A percentile compares a stretch with the other conserved stretches of the same genome.
phyloP scores from a whole-genome alignment of 1,284 basidiomycete genomes.

The Heliocybe sulcata region DNA sequence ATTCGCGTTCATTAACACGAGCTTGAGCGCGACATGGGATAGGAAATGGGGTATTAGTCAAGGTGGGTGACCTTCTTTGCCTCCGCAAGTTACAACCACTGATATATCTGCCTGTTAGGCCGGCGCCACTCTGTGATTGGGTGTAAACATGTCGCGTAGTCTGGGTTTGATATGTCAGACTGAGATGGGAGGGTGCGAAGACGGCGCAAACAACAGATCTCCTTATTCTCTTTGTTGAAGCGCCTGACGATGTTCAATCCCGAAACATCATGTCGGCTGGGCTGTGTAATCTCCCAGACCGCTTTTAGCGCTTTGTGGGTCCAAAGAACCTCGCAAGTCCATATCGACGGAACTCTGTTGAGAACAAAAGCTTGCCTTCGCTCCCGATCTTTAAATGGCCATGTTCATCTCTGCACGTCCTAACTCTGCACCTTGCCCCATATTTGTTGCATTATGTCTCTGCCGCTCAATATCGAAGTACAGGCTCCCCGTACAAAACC shows the following conservation, averaged over 20 bases:
- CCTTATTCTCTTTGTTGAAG: not conserved
- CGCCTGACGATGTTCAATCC: not conserved
- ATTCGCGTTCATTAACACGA: not conserved
- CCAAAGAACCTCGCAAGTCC: not conserved
- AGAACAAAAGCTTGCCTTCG: not conserved
- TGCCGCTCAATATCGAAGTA: too few species aligned
- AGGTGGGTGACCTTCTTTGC: not conserved
- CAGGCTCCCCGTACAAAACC: too few species aligned
- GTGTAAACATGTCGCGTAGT: not conserved
- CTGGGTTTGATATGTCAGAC: not conserved
- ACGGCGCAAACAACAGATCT: not conserved
- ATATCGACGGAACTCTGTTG: not conserved
- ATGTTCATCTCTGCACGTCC: not conserved
- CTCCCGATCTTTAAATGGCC: not conserved
- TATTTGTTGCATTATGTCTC: not conserved
- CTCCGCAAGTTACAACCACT: not conserved
- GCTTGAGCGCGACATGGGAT: not conserved
- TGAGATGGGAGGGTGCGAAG: not conserved
- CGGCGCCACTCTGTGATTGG: not conserved
- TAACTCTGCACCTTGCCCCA: not conserved
- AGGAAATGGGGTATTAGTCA: not conserved
- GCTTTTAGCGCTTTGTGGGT: not conserved
- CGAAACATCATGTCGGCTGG: not conserved
- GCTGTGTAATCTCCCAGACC: not conserved
- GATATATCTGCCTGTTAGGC: not conserved